Base-by-base conservation (phyloP, 768 basidiomycete genomes). In the Russula olivacea region DNA sequence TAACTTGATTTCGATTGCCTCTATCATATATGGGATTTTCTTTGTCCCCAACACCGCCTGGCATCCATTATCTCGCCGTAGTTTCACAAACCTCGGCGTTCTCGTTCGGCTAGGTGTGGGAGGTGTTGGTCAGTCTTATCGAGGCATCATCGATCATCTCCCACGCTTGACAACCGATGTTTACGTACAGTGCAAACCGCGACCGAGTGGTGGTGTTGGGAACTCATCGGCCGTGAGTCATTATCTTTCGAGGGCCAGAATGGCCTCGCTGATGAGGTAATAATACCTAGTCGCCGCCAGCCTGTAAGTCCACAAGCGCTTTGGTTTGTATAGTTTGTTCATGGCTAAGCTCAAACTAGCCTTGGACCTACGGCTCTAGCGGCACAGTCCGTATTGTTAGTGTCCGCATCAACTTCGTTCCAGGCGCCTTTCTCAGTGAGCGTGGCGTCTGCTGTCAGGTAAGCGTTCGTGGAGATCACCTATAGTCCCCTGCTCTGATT, bases 171-270 rank as follows among this genome's bases (percentile, higher is more conserved):
- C 38, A 53, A 25, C 17, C 11, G 8, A 12, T 28, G 10, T 32
- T 47, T 38, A 25, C 32, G 14, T 32, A 47, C 64, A 80, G 85
- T 85, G 0, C 92, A 93, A 72, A 87, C 84, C 4, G 91, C 91
- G 1, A 86, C 84, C 4, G 96, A 97, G 74, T 98, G 95, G 96
- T 98, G 95, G 93, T 87, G 89, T 43, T 96, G 96, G 96, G 94
- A 97, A 74, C 80, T 93, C 7, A 74, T 89, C 36, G 87, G 86
- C 25, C 74, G 73, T 80, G 56, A 70, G 78, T 77, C 45, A 21
- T 32, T 53, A 2, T 17, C 30, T 34, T 58, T 9, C 17, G 14
- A 23, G 21, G 30, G 12, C 45, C 12, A 53, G 28, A n/a, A 41
- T 21, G n/a, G 17, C 36, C 51, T 48, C 14, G 43, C 61, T 56